Evolutionary conservation across 2,329 filamentous ascomycete species (phyloP).

Genomic region (Botrytis tulipae): DNA sequence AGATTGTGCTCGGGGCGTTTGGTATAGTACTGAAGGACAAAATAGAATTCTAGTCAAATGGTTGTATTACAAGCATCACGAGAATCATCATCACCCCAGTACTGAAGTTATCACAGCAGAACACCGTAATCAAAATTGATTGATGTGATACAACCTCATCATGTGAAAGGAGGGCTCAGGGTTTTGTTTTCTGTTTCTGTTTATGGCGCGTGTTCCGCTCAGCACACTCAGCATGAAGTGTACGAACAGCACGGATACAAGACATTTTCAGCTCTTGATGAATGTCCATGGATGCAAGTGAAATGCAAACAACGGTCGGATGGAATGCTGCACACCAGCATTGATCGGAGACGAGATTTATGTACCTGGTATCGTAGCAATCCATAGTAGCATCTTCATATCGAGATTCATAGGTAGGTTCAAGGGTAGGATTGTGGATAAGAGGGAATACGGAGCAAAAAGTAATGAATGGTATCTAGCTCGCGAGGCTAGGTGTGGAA

Average conservation of each 20-base stretch:
- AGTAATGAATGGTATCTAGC: background rate
- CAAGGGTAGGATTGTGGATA: background rate
- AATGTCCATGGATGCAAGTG: background rate
- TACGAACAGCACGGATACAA: background rate
- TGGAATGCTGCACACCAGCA: constrained; percentile 4
- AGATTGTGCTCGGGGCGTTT: constrained; percentile 3
- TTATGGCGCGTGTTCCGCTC: constrained; percentile 8
- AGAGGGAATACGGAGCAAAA: background rate
- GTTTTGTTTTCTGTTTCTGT: background rate
- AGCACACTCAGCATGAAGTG: background rate
- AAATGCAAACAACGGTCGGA: constrained; percentile 6
- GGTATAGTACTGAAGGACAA: background rate
- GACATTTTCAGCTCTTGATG: constrained; percentile 3
- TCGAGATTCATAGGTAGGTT: background rate
- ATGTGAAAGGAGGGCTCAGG: constrained; percentile 2
- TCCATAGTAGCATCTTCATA: background rate
- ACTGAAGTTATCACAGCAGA: background rate
- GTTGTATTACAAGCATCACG: background rate
- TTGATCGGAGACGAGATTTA: background rate
- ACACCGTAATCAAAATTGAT: background rate
- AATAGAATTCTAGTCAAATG: background rate
- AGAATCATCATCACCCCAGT: background rate
- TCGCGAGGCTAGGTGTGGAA: background rate
- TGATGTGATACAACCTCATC: background rate
- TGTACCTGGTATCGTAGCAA: constrained; percentile 3